These are phyloP conservation scores for Pelargonium cotyledonis DNA, from an alignment of 441 rosid species.

Conservation along the genomic window DNA sequence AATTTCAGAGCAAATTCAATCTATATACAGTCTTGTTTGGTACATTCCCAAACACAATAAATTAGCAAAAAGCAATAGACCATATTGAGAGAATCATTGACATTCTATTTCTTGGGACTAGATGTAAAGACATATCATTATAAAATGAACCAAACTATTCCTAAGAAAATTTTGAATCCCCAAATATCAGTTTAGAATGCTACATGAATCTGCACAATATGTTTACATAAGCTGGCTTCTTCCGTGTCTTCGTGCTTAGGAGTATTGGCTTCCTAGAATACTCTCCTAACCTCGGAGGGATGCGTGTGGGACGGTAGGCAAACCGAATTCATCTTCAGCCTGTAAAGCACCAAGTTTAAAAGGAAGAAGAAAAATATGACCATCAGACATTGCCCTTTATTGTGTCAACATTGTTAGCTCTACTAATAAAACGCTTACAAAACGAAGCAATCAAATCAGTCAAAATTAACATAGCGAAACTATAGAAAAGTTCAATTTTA, in stretches of 20 bases:
- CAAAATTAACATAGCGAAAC: no score
- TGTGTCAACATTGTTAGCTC: no score
- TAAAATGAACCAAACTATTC: neutral
- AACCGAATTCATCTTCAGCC: conserved; percentile 81
- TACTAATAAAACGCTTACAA: no score
- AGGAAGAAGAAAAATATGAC: no score
- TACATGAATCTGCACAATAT: neutral
- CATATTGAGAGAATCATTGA: no score
- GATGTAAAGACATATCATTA: neutral
- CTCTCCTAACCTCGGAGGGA: conserved; percentile 56
- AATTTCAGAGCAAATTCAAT: neutral
- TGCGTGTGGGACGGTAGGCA: conserved; percentile 83
- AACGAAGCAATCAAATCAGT: no score
- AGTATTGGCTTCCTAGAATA: neutral
- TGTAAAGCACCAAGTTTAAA: conserved; percentile 28
- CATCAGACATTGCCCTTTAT: no score
- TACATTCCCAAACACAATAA: no score
- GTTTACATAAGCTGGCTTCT: conserved; percentile 22
- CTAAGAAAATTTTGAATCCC: neutral
- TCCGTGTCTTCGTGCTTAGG: conserved; percentile 1
- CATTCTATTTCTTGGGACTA: no score
- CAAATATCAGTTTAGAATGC: neutral
- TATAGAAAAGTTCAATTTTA: conserved; percentile 4
- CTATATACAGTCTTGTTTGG: no score
- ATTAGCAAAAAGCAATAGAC: no score